Percentiles rank a stretch among this genome's conserved stretches.
Conservation (phyloP, 495 filamentous ascomycete species). For the Penicillium samsonianum region DNA sequence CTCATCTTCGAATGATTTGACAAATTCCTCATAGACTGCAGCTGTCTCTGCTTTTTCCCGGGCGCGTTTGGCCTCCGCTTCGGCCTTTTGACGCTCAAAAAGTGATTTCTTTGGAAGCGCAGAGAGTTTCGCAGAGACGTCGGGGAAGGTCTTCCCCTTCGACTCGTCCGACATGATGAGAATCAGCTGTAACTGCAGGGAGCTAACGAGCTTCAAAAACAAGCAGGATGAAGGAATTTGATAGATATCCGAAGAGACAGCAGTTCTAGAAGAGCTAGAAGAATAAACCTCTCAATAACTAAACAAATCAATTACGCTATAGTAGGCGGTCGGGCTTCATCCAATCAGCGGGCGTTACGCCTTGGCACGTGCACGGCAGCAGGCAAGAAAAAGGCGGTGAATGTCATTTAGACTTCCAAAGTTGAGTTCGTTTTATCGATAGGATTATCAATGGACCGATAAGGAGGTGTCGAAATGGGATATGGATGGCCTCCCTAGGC, state of each 20-base stretch:
- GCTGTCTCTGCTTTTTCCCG: slow-evolving; percentile 87
- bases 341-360: background rate
- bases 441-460: no score
- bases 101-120: slow-evolving; percentile 82
- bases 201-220: background rate
- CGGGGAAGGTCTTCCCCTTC: slow-evolving; percentile 70
- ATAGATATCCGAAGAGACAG: background rate
- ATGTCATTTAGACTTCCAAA: no score
- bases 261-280: background rate
- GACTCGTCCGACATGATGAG: slow-evolving; percentile 45
- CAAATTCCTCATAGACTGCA: slow-evolving; percentile 86
- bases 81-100: slow-evolving; percentile 90
- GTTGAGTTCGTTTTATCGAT: no score
- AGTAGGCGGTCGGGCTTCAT: background rate
- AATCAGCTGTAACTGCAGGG: slow-evolving; percentile 28
- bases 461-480: no score
- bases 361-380: background rate
- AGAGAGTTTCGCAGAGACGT: slow-evolving; percentile 78
- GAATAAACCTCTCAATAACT: background rate
- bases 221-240: background rate
- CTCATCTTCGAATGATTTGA: slow-evolving; percentile 85
- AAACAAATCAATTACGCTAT: background rate
- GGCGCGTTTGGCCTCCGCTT: slow-evolving; percentile 87
- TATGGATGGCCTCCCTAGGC: no score
- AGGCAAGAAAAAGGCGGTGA: background rate